phyloP scores from a whole-genome alignment of 2,329 filamentous ascomycete species.

The Mariannaea elegans region DNA sequence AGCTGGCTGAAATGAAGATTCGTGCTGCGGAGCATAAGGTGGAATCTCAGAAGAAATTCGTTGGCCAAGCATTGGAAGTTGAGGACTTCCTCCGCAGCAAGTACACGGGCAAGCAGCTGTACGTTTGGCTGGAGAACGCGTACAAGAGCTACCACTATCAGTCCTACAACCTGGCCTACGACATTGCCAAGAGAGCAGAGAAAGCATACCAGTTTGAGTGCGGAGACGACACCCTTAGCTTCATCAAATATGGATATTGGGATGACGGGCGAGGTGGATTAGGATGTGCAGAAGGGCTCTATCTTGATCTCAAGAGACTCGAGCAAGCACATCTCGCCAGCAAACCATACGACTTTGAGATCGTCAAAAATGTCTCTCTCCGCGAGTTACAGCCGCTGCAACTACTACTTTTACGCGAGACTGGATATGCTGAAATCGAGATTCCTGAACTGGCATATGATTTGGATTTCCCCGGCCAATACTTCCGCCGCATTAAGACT shows the following conservation, averaged over 20 bases:
- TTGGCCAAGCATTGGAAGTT: background rate
- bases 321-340: slow-evolving; percentile 6
- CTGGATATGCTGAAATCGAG: background rate
- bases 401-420: slow-evolving; percentile 9
- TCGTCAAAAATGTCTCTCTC: slow-evolving; percentile 21
- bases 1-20: background rate
- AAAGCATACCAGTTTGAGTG: slow-evolving; percentile 17
- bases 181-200: slow-evolving; percentile 9
- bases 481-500: slow-evolving; percentile 45
- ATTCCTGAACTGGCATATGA: slow-evolving; percentile 46
- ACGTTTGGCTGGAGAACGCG: slow-evolving; percentile 9
- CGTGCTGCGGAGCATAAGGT: background rate
- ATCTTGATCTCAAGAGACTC: slow-evolving; percentile 1
- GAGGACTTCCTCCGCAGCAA: slow-evolving; percentile 13
- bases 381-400: slow-evolving; percentile 12
- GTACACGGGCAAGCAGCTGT: slow-evolving; percentile 16
- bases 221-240: too few species aligned
- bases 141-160: slow-evolving; percentile 2
- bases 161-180: background rate
- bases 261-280: too few species aligned
- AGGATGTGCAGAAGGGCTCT: too few species aligned
- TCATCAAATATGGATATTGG: too few species aligned
- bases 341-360: slow-evolving; percentile 15
- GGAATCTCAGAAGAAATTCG: background rate
- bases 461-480: slow-evolving; percentile 52